Conservation (phyloP, 2,329 filamentous ascomycete species). For the Colletotrichum australisinense region DNA sequence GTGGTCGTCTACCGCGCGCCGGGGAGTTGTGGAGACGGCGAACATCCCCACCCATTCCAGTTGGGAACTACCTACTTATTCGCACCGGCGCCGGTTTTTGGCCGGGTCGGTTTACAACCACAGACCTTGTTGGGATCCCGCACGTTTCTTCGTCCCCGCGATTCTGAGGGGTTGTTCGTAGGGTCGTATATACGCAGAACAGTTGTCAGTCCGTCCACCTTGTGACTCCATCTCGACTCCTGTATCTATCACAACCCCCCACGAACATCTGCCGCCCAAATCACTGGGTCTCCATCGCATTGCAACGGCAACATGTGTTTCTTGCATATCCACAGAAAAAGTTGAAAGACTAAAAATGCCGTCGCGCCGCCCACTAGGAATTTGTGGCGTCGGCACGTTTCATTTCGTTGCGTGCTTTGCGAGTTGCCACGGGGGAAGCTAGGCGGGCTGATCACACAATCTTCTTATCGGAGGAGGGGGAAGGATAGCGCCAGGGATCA, state of each 20-base stretch:
- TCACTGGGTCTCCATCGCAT: background rate
- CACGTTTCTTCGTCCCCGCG: background rate
- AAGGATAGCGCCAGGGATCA: too few relatives aligned
- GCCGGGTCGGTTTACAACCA: background rate
- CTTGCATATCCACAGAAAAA: background rate
- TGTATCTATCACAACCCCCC: too few relatives aligned
- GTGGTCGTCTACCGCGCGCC: constrained; percentile 25
- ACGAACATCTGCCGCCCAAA: background rate
- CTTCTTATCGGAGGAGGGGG: too few relatives aligned
- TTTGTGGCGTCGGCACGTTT: constrained; percentile 29
- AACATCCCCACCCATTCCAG: constrained; percentile 10
- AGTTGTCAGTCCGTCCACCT: too few relatives aligned
- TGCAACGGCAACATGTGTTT: background rate
- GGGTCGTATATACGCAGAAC: too few relatives aligned
- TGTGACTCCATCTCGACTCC: too few relatives aligned
- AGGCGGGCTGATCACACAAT: background rate
- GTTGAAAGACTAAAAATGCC: background rate
- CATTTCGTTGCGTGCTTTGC: constrained; percentile 26
- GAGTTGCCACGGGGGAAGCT: constrained; percentile 14
- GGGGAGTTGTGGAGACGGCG: background rate
- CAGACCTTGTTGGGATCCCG: background rate
- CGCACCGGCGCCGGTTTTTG: background rate
- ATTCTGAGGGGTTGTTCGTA: background rate
- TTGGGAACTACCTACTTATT: background rate
- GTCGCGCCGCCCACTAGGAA: constrained; percentile 4